These are phyloP conservation scores for Cadophora sp. DNA, from an alignment of 2,329 filamentous ascomycete species.

Conservation along the genomic window DNA sequence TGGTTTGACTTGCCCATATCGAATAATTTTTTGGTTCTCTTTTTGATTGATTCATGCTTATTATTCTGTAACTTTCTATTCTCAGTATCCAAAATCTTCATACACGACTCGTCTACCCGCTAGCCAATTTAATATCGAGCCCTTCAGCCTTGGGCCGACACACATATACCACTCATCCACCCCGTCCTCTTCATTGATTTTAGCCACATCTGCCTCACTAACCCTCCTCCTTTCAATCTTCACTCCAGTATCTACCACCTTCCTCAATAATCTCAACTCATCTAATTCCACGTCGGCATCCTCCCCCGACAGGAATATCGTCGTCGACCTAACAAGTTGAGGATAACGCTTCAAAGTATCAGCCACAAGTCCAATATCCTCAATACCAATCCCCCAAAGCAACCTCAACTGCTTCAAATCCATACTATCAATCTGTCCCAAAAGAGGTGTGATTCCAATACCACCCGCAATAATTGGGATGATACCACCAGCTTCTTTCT, in stretches of 20 bases:
- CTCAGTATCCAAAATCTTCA: constrained; percentile 14
- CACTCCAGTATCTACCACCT: background rate
- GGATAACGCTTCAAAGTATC: constrained; percentile 18
- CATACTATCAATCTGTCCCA: constrained; percentile 7
- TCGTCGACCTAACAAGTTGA: background rate
- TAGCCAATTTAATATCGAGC: constrained; percentile 16
- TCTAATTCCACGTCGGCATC: background rate
- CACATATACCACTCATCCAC: constrained; percentile 18
- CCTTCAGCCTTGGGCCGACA: background rate
- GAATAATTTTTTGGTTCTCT: no score
- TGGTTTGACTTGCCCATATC: no score
- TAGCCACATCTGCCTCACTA: background rate
- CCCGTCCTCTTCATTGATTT: background rate
- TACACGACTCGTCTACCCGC: background rate
- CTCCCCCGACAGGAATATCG: constrained; percentile 12
- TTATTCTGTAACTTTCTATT: background rate
- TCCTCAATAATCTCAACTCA: background rate
- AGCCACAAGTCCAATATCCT: constrained; percentile 16
- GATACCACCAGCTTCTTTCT: background rate
- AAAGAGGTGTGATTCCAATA: constrained; percentile 14
- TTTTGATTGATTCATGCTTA: no score
- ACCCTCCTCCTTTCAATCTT: constrained; percentile 10
- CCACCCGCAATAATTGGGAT: constrained; percentile 12
- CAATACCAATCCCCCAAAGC: background rate
- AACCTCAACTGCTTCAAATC: constrained; percentile 1